These are phyloP conservation scores for Leptographium lundbergii DNA, from an alignment of 2,329 filamentous ascomycete genomes.

Conservation along the genomic window DNA sequence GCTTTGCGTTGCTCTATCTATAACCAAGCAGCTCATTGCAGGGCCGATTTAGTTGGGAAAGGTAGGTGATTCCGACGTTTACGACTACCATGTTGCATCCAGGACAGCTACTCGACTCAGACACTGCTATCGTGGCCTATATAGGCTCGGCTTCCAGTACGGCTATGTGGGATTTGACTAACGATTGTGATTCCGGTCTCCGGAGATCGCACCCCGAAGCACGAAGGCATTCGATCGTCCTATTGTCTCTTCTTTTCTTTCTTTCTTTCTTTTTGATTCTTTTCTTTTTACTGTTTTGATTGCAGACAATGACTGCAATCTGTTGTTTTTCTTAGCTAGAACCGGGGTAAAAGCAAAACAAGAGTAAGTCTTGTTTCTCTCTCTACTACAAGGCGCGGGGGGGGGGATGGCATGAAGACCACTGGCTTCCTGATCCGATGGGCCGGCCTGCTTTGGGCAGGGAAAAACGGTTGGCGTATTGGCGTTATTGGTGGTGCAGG, in stretches of 20 bases:
- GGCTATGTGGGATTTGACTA: background rate
- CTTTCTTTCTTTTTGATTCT: too few species aligned
- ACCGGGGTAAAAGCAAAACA: background rate
- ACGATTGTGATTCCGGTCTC: background rate
- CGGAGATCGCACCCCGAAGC: background rate
- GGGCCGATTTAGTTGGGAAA: background rate
- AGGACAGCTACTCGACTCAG: background rate
- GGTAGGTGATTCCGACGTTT: background rate
- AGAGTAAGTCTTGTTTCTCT: background rate
- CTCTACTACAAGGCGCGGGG: background rate
- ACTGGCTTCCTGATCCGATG: background rate
- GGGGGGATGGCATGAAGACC: background rate
- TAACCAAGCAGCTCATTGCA: background rate
- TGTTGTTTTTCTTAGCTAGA: background rate
- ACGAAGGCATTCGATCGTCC: background rate
- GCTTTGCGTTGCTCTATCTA: background rate
- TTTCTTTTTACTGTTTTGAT: too few species aligned
- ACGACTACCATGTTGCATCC: background rate
- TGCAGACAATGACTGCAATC: background rate
- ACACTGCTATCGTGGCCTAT: background rate
- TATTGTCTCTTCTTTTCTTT: background rate
- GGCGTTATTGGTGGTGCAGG: background rate
- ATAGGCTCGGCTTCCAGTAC: background rate
- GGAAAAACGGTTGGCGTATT: background rate
- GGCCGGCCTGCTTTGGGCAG: background rate